Percentiles rank a stretch among this genome's conserved stretches.
Evolutionary conservation across 306 rosid genomes (phyloP).

Genomic region (Lathyrus aphaca): DNA sequence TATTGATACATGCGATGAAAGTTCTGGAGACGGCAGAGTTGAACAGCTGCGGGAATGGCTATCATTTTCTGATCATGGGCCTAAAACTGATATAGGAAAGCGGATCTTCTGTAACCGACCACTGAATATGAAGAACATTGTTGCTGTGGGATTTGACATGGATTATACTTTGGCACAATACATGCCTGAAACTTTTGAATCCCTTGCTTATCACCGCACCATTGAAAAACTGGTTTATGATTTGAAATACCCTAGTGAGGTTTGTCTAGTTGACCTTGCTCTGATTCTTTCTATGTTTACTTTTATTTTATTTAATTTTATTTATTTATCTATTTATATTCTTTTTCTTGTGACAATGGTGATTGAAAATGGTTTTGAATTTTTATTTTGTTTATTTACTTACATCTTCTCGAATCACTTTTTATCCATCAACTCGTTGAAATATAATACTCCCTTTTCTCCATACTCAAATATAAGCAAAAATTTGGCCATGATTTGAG

Average conservation of each 20-base stretch:
- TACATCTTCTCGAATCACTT: neutral
- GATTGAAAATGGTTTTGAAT: constrained; percentile 4
- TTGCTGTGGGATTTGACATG: constrained; percentile 98
- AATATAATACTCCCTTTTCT: neutral
- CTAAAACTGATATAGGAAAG: constrained; percentile 66
- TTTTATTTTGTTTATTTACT: constrained; percentile 23
- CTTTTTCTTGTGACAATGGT: constrained; percentile 14
- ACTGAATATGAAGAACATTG: constrained; percentile 86
- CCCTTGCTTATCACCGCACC: constrained; percentile 92
- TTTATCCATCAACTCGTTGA: constrained; percentile 16
- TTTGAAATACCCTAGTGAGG: constrained; percentile 89
- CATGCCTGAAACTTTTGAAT: constrained; percentile 93
- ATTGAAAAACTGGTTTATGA: constrained; percentile 77
- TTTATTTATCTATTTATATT: neutral
- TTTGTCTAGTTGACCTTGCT: constrained; percentile 44
- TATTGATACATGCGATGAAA: constrained; percentile 39
- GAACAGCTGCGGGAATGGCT: constrained; percentile 63
- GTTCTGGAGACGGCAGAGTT: constrained; percentile 34
- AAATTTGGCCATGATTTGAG: neutral
- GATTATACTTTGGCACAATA: constrained; percentile 98
- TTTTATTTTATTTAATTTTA: constrained; percentile 1
- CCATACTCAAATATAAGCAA: neutral
- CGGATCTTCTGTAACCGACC: constrained; percentile 91
- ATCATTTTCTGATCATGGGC: constrained; percentile 57
- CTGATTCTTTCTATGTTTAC: constrained; percentile 5